Evolutionary conservation across 352 stramenopile species (phyloP).

Genomic region (Phytophthora colocasiae): DNA sequence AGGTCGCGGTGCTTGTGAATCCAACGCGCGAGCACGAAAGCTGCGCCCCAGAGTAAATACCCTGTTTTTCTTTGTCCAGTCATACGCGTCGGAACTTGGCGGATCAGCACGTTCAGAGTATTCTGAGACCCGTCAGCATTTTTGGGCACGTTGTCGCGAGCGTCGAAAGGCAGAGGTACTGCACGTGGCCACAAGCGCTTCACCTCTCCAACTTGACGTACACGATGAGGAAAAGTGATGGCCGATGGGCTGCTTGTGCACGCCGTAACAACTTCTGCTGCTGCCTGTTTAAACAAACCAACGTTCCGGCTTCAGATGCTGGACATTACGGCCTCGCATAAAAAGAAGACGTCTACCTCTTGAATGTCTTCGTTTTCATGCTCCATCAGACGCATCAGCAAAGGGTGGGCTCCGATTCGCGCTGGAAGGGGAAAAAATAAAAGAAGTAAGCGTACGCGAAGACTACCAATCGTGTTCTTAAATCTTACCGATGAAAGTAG

Average conservation of each 20-base stretch:
- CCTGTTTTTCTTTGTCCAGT: constrained; percentile 88
- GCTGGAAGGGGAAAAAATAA: constrained; percentile 35
- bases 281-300: constrained; percentile 42
- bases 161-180: constrained; percentile 68
- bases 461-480: neutral
- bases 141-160: constrained; percentile 48
- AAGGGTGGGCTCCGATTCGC: constrained; percentile 64
- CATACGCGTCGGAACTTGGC: constrained; percentile 84
- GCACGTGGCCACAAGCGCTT: constrained; percentile 58
- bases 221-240: constrained; percentile 72
- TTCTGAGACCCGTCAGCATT: constrained; percentile 29
- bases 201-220: constrained; percentile 68
- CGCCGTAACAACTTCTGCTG: constrained; percentile 68
- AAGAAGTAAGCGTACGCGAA: neutral
- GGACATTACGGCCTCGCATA: neutral
- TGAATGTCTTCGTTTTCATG: constrained; percentile 79
- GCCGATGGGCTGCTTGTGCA: constrained; percentile 69
- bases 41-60: constrained; percentile 85
- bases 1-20: constrained; percentile 81
- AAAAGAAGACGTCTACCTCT: constrained; percentile 45
- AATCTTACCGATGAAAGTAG: constrained; percentile 69
- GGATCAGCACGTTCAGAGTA: constrained; percentile 70
- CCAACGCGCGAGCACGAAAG: constrained; percentile 83
- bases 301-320: too few relatives aligned
- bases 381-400: constrained; percentile 83